A percentile compares a stretch with the other conserved stretches of the same genome.
These are phyloP conservation scores for Russula emetica DNA, from an alignment of 768 basidiomycete genomes.

Conservation along the genomic window DNA sequence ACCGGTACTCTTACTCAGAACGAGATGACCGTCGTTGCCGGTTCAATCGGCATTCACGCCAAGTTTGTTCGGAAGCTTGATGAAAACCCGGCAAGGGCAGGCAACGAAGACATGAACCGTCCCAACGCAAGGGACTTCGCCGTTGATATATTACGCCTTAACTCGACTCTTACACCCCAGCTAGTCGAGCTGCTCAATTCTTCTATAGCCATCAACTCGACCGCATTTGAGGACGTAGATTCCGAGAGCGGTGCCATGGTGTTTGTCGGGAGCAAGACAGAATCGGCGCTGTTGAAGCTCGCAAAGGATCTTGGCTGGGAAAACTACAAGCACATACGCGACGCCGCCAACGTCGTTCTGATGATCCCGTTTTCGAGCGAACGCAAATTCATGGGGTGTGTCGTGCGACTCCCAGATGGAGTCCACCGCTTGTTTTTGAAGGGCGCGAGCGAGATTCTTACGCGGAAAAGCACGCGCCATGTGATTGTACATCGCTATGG, in stretches of 20 bases:
- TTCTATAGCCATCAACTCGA: slow-evolving; percentile 87
- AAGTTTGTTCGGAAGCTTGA: slow-evolving; percentile 84
- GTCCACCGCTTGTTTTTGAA: slow-evolving; percentile 75
- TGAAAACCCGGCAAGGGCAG: slow-evolving; percentile 66
- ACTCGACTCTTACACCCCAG: slow-evolving; percentile 53
- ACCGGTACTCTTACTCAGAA: slow-evolving; percentile 96
- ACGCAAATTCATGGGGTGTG: slow-evolving; percentile 92
- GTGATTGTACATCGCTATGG: slow-evolving; percentile 57
- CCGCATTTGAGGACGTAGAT: slow-evolving; percentile 84
- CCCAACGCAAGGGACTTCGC: slow-evolving; percentile 70
- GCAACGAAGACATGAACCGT: slow-evolving; percentile 52
- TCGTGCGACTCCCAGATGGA: slow-evolving; percentile 56
- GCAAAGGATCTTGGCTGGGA: slow-evolving; percentile 78
- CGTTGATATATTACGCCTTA: slow-evolving; percentile 70
- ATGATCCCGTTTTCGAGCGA: slow-evolving; percentile 93
- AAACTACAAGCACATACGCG: slow-evolving; percentile 63
- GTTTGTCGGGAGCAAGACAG: slow-evolving; percentile 93
- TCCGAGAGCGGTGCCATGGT: slow-evolving; percentile 51
- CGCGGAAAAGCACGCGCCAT: slow-evolving; percentile 67
- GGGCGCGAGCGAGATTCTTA: slow-evolving; percentile 91
- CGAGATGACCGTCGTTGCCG: slow-evolving; percentile 93
- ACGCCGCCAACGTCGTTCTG: slow-evolving; percentile 60
- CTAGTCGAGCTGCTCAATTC: slow-evolving; percentile 71
- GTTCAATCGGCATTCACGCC: slow-evolving; percentile 88
- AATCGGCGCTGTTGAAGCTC: slow-evolving; percentile 84